phyloP scores from a whole-genome alignment of 129 eudicot genomes.

The Escallonia herrerae region DNA sequence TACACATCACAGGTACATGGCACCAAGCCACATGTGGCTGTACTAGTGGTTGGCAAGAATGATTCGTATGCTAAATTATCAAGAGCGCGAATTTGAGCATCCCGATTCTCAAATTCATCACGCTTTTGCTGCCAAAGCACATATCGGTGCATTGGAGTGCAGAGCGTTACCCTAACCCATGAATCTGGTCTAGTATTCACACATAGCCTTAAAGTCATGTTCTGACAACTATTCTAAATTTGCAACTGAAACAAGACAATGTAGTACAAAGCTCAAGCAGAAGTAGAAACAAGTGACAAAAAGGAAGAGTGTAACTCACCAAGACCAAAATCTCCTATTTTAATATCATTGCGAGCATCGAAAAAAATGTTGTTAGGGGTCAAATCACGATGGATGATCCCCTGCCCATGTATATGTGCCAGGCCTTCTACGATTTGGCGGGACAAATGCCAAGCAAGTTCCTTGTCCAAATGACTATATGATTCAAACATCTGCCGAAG shows the following conservation, averaged over 20 bases:
- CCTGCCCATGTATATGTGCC: constrained; percentile 90
- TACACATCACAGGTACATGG: no score
- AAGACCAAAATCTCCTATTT: constrained; percentile 98
- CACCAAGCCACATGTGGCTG: no score
- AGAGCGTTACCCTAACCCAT: no score
- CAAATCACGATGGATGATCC: constrained; percentile 95
- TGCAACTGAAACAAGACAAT: neutral
- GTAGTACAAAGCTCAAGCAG: neutral
- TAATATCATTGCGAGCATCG: constrained; percentile 93
- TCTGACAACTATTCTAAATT: neutral
- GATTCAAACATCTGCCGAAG: constrained; percentile 80
- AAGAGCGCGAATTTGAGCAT: no score
- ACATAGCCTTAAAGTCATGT: no score
- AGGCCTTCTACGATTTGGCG: constrained; percentile 97
- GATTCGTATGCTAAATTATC: no score
- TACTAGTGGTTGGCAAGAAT: no score
- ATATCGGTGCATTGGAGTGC: no score
- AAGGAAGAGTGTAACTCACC: constrained; percentile 39
- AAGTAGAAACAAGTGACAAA: neutral
- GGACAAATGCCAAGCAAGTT: constrained; percentile 78
- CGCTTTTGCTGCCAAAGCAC: no score
- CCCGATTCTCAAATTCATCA: no score
- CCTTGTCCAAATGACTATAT: constrained; percentile 77
- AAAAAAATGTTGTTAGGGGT: constrained; percentile 93
- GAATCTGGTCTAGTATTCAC: no score